Percentiles rank a stretch among this genome's conserved stretches.
These are phyloP conservation scores for Colletotrichum incanum DNA, from an alignment of 2,329 filamentous ascomycete species.

Conservation along the genomic window DNA sequence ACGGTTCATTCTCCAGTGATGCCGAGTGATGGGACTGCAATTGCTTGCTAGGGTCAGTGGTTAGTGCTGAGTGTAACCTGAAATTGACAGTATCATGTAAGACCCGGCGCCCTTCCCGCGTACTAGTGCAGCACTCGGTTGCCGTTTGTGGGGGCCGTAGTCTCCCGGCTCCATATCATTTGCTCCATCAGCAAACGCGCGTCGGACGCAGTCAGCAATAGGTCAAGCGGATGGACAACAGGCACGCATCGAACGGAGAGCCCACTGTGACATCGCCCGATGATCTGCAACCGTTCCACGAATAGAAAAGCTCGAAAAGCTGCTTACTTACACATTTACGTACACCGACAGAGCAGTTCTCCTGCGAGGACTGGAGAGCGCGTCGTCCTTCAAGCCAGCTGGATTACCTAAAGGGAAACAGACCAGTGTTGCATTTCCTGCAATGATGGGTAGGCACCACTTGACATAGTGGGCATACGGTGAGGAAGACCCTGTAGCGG, in stretches of 20 bases:
- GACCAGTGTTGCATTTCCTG: neutral
- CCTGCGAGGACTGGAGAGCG: neutral
- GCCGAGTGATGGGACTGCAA: neutral
- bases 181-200: neutral
- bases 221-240: neutral
- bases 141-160: neutral
- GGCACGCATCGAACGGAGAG: neutral
- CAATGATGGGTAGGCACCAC: neutral
- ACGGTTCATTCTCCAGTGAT: neutral
- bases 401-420: fast-evolving
- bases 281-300: neutral
- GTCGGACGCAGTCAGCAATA: neutral
- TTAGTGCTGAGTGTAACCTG: neutral
- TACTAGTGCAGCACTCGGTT: neutral
- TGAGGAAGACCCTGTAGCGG: neutral
- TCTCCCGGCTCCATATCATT: neutral
- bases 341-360: neutral
- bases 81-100: neutral
- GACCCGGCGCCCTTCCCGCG: too few species aligned
- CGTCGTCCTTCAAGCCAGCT: neutral
- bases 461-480: neutral
- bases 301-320: neutral
- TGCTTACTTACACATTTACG: neutral
- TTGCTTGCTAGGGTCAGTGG: neutral
- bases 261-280: neutral